A percentile compares a stretch with the other conserved stretches of the same genome.
Conservation (phyloP, 2,329 filamentous ascomycete species). For the Fusarium sp. region DNA sequence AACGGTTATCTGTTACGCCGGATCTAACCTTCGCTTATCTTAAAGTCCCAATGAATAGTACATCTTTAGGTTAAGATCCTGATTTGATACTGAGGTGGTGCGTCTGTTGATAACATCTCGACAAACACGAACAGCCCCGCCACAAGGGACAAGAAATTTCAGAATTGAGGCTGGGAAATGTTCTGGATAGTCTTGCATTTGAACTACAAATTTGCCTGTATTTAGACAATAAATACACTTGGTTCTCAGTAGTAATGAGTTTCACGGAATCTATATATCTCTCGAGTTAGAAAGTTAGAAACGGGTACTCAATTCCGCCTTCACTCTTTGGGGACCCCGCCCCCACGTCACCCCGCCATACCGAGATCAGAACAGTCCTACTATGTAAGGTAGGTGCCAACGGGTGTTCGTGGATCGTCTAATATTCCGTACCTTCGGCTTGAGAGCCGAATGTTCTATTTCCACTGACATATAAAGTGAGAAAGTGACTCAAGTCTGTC, state of each 20-base stretch:
- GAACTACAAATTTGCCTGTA: not conserved
- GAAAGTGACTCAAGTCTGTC: not conserved
- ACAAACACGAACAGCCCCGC: not conserved
- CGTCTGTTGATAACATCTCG: not conserved
- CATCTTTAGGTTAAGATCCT: not conserved
- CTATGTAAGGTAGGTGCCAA: not conserved
- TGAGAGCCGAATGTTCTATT: conserved; percentile 24
- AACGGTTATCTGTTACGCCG: not conserved
- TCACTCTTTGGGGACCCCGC: conserved; percentile 9
- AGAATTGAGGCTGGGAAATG: not conserved
- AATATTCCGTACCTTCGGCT: conserved; percentile 11
- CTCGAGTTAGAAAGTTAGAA: not conserved
- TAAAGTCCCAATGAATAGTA: not conserved
- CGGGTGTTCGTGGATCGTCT: not conserved
- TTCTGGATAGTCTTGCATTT: not conserved
- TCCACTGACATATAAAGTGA: not conserved
- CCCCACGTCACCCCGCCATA: conserved; percentile 33
- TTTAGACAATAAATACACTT: too few species aligned
- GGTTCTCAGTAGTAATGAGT: too few species aligned
- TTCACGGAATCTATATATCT: too few species aligned
- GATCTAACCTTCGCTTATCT: not conserved
- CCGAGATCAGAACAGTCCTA: not conserved
- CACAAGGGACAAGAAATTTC: not conserved
- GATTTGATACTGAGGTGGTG: not conserved
- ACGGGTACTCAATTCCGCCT: conserved; percentile 11